Conservation (phyloP, 768 basidiomycete genomes). For the Suillus tomentosus region DNA sequence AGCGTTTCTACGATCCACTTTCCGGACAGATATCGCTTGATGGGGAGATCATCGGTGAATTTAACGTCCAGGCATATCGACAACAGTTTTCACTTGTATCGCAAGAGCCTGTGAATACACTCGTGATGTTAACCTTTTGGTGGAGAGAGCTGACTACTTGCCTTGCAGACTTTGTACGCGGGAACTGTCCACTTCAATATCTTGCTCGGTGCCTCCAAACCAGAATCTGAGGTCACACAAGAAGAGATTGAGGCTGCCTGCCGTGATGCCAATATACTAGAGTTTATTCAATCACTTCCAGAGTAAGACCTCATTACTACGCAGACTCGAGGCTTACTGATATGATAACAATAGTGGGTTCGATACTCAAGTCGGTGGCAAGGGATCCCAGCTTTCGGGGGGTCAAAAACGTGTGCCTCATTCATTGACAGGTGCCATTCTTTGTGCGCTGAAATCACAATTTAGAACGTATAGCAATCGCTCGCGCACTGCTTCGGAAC, state of each 20-base stretch:
- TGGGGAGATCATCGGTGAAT: conserved; percentile 68
- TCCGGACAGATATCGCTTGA: conserved; percentile 75
- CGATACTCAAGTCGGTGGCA: conserved; percentile 89
- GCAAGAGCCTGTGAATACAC: conserved; percentile 63
- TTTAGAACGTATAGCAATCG: conserved; percentile 75
- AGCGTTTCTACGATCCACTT: conserved; percentile 85
- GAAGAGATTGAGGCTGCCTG: conserved; percentile 86
- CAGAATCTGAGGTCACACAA: conserved; percentile 75
- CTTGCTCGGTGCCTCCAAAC: conserved; percentile 80
- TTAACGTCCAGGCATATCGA: conserved; percentile 86
- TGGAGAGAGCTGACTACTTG: conserved; percentile 2
- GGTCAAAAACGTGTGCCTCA: conserved; percentile 74
- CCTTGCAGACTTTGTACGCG: conserved; percentile 68
- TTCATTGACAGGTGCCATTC: conserved; percentile 4
- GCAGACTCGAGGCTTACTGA: conserved; percentile 13
- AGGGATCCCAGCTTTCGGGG: conserved; percentile 86
- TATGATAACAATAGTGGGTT: conserved; percentile 60
- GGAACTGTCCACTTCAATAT: conserved; percentile 92
- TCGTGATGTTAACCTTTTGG: conserved; percentile 11
- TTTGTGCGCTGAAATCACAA: conserved; percentile 4
- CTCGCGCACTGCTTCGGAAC: conserved; percentile 85
- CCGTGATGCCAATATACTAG: conserved; percentile 85
- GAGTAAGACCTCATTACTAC: conserved; percentile 48
- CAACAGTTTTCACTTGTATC: conserved; percentile 89
- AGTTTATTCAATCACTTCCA: conserved; percentile 84